These are phyloP conservation scores for Penicillium fimorum DNA, from an alignment of 495 filamentous ascomycete species.

Conservation along the genomic window DNA sequence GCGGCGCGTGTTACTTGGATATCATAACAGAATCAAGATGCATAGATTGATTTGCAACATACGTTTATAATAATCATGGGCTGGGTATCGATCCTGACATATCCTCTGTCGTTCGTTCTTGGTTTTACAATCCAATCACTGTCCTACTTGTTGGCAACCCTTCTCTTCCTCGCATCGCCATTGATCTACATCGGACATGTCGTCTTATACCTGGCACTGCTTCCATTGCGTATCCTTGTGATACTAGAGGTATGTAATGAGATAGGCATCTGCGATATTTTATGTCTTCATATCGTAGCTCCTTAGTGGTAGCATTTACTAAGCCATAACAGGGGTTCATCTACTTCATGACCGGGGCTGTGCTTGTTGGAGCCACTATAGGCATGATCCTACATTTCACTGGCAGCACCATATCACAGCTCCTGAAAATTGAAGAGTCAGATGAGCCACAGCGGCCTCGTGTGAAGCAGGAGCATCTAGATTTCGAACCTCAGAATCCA, in stretches of 20 bases:
- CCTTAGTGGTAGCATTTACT: not conserved
- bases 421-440: slow-evolving; percentile 16
- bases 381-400: slow-evolving; percentile 23
- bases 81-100: slow-evolving; percentile 3
- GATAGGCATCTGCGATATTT: not conserved
- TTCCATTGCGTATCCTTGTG: slow-evolving; percentile 47
- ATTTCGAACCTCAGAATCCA: slow-evolving; percentile 15
- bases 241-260: slow-evolving; percentile 62
- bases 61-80: slow-evolving; percentile 12
- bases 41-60: not conserved
- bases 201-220: slow-evolving; percentile 33
- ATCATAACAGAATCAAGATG: slow-evolving; percentile 8
- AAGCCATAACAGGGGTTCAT: slow-evolving; percentile 22
- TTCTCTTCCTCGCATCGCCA: slow-evolving; percentile 42
- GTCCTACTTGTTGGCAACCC: slow-evolving; percentile 27
- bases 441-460: slow-evolving; percentile 12
- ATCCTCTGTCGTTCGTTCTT: slow-evolving; percentile 19
- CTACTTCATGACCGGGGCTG: slow-evolving; percentile 24
- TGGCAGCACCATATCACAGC: slow-evolving; percentile 17
- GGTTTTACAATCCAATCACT: slow-evolving; percentile 41
- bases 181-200: slow-evolving; percentile 44
- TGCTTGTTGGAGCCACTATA: slow-evolving; percentile 21
- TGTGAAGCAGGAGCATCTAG: slow-evolving; percentile 6
- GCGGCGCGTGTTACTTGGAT: slow-evolving; percentile 6
- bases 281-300: not conserved